Evolutionary conservation across 306 rosid species (phyloP).

Genomic region (Vigna nakashimae): DNA sequence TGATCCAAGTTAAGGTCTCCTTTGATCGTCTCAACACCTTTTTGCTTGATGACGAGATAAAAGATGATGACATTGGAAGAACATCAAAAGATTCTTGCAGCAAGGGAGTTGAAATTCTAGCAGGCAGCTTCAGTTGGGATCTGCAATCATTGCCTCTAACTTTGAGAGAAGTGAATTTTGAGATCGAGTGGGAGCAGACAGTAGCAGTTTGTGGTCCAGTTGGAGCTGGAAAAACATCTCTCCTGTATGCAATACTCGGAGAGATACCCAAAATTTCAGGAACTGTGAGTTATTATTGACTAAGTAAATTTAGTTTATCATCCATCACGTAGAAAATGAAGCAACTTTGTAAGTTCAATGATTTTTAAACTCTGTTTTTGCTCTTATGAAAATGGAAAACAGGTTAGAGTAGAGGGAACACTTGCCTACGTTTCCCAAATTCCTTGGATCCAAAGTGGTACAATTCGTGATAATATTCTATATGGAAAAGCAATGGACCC

Average conservation of each 20-base stretch:
- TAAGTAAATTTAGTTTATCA: background rate
- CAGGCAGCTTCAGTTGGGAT: slow-evolving; percentile 66
- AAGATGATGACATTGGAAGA: slow-evolving; percentile 43
- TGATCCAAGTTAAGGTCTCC: slow-evolving; percentile 74
- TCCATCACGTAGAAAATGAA: background rate
- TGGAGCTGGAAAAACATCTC: slow-evolving; percentile 73
- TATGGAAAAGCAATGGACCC: slow-evolving; percentile 62
- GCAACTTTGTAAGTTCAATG: background rate
- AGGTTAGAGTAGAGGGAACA: slow-evolving; percentile 63
- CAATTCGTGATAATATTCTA: slow-evolving; percentile 65
- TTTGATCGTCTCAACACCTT: slow-evolving; percentile 60
- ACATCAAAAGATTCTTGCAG: slow-evolving; percentile 1
- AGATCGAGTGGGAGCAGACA: slow-evolving; percentile 55
- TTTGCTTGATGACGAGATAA: slow-evolving; percentile 65
- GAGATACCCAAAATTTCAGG: slow-evolving; percentile 69
- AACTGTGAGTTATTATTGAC: slow-evolving; percentile 44
- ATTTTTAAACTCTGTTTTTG: background rate
- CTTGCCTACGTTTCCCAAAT: slow-evolving; percentile 67
- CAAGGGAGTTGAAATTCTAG: slow-evolving; percentile 42
- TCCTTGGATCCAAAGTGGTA: slow-evolving; percentile 82
- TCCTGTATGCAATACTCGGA: slow-evolving; percentile 64
- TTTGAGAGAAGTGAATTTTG: slow-evolving; percentile 50
- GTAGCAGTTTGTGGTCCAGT: slow-evolving; percentile 71
- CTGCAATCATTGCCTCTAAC: slow-evolving; percentile 48
- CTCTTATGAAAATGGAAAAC: slow-evolving; percentile 19